These are phyloP conservation scores for Pythium dissotocum DNA, from an alignment of 352 stramenopile species.

Conservation along the genomic window DNA sequence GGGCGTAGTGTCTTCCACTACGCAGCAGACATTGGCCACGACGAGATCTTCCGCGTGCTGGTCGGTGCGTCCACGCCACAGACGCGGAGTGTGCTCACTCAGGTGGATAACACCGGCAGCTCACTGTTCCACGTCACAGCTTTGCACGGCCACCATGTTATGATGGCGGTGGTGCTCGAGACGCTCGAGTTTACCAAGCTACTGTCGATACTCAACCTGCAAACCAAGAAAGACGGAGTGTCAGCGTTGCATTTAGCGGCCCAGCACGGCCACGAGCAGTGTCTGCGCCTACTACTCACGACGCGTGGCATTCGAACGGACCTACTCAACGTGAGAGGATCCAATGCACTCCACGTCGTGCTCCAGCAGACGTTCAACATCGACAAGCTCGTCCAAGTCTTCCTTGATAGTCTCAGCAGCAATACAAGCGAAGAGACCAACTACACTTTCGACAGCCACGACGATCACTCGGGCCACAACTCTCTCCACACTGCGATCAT, in stretches of 20 bases:
- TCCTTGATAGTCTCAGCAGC: constrained; percentile 28
- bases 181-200: constrained; percentile 19
- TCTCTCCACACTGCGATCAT: constrained; percentile 64
- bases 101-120: constrained; percentile 37
- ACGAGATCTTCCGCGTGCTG: constrained; percentile 45
- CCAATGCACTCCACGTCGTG: constrained; percentile 62
- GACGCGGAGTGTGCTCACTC: constrained; percentile 26
- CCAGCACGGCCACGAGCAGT: constrained; percentile 42
- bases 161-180: constrained; percentile 30
- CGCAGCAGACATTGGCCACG: constrained; percentile 40
- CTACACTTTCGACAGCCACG: constrained; percentile 44
- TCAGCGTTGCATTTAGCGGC: constrained; percentile 56
- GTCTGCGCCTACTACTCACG: constrained; percentile 39
- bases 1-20: constrained; percentile 55
- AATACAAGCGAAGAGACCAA: constrained; percentile 14
- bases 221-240: constrained; percentile 36
- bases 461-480: constrained; percentile 46
- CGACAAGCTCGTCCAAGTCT: constrained; percentile 46
- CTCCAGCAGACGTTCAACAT: constrained; percentile 68
- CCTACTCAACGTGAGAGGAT: constrained; percentile 38
- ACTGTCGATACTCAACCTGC: constrained; percentile 36
- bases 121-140: constrained; percentile 56
- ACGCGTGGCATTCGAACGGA: constrained; percentile 25
- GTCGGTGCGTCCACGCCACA: constrained; percentile 25
- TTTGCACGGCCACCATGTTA: constrained; percentile 39